Evolutionary conservation across 2,329 filamentous ascomycete species (phyloP), one percentile per base, ranked within the genome.

Genomic region (Monilinia laxa): DNA sequence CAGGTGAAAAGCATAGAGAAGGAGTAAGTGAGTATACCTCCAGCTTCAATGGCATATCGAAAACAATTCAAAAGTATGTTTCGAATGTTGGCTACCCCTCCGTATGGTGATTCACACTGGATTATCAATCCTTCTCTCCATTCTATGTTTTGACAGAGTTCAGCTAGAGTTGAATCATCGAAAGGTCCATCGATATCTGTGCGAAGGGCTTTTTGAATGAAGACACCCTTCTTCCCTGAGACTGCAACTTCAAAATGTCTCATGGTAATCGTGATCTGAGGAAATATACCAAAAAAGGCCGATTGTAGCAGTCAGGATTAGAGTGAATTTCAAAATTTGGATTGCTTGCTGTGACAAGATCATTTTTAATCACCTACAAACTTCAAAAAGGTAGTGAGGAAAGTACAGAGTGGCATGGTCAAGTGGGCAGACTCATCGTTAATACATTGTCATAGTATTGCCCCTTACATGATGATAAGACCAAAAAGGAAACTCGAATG

Each of bases 11-110:
- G 40, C 2, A 25, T 4, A 4, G 7, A 11, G 1, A 16, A 28
- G 11, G 7, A 6, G 38, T 14, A 3, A 0, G 38, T 14, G 2
- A 0, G 73, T 7, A 4, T 54, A 54, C 71, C 78, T 16, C 78
- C 79, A 40, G 73, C 78, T 62, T 75, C 72, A 51, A 80, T 79
- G 5, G 78, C 76, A 63, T 79, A 80, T 18, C 78, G 75, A 10
- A 80, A 71, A 70, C 79, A 80, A 60, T 78, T 79, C 10, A 80
- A 69, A 16, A 80, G 77, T 68, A 78, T 77, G 65, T 79, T 79
- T 42, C 79, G 74, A 55, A 80, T 71, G 73, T 80, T 79, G 38
- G 77, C 78, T 52, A 80, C 74, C 23, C 78, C 78, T 51, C 78
- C 79, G 49, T 77, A 76, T 66, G 78, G 77, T 14, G 75, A 76